These are phyloP conservation scores for Fusarium liriodendri DNA, from an alignment of 2,329 filamentous ascomycete species.

Conservation along the genomic window DNA sequence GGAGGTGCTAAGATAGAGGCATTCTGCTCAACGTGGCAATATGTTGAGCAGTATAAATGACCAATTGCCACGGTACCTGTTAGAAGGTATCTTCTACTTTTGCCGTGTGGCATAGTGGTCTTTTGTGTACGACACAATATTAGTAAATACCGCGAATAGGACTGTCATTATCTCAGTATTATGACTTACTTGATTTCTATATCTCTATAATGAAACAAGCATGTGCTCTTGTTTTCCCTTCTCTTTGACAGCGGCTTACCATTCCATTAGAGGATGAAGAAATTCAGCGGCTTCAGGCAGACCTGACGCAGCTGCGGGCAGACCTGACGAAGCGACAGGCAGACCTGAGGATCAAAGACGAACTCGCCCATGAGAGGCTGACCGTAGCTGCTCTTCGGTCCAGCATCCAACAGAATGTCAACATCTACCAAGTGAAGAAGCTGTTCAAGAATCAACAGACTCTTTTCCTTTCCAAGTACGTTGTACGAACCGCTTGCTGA, in stretches of 20 bases:
- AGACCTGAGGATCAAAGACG: no score
- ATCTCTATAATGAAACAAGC: constrained; percentile 18
- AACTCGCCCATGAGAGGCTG: constrained; percentile 18
- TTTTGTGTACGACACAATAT: no score
- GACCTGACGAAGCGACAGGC: no score
- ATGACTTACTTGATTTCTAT: no score
- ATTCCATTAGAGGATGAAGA: constrained; percentile 37
- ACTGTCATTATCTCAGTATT: no score
- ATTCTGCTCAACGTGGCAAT: background rate
- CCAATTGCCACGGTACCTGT: no score
- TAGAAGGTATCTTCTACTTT: no score
- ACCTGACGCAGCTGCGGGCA: constrained; percentile 31
- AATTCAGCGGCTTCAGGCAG: constrained; percentile 39
- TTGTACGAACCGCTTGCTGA: background rate
- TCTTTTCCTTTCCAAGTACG: constrained; percentile 28
- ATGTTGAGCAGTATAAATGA: no score
- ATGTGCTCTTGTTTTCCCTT: background rate
- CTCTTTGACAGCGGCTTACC: background rate
- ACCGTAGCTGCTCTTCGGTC: constrained; percentile 9
- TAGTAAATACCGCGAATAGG: no score
- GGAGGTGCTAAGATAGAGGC: background rate
- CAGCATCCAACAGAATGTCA: constrained; percentile 26
- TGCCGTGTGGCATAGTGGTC: no score
- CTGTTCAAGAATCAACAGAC: constrained; percentile 8
- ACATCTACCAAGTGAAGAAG: constrained; percentile 15